Evolutionary conservation across 495 filamentous ascomycete species (phyloP), one percentile per base, ranked within the genome.

Genomic region (Talaromyces trachyspermus): DNA sequence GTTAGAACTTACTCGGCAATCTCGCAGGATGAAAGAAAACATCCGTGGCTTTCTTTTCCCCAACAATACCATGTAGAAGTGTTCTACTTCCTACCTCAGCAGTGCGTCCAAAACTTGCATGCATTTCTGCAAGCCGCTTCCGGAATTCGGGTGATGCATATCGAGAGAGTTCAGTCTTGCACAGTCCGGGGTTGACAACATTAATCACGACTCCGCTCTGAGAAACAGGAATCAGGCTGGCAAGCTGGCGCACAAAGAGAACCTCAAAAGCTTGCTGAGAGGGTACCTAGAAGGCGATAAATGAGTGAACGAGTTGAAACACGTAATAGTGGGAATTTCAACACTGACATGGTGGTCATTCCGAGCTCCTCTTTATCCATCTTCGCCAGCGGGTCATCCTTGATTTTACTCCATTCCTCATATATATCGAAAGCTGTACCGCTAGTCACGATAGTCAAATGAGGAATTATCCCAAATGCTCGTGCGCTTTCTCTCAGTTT

Each of bases 141-240:
- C 18, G 17, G 26, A 46, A 53, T 29, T 58, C 56, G 17, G 43
- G 54, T 33, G 42, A 55, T 30, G 53, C 54, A 19, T 66, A 36
- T 35, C 68, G 55, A 12, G 51, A 54, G 0, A 71, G 60, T 6
- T 64, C 60, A 0, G 64, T 62, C 33, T 50, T 59, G 23, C 70
- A 73, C 37, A 74, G 49, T 24, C 75, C 75, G 1, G 70, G 70
- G 43, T 63, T 66, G 50, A 66, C 57, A 15, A 61, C 52, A 30
- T 64, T 73, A 36, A 73, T 39, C 46, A 72, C 60, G 5, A 69
- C 69, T 11, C 66, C 54, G 2, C 65, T 63, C n/a, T 59, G 64
- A 33, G 48, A 49, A 24, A 62, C 51, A 9, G 54, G 52, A 14
- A 41, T 17, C 9, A 35, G 19, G 2, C 33, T 55, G 6, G 62